Evolutionary conservation across 1,284 basidiomycete genomes (phyloP).

Genomic region (Cryptococcus amylolentus): DNA sequence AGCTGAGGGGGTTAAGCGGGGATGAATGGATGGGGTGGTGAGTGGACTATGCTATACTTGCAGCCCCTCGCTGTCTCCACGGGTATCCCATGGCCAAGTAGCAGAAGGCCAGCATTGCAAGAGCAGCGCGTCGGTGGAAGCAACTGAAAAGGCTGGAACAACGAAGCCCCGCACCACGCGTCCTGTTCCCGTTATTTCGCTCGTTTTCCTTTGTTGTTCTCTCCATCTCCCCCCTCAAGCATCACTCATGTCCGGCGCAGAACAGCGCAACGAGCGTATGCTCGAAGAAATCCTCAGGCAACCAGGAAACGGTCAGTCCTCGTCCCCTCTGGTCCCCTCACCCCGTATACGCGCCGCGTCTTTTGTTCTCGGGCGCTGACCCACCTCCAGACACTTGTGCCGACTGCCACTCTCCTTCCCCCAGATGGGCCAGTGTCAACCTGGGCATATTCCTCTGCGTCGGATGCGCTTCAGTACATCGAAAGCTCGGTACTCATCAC

Average conservation of each 20-base stretch:
- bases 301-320: slow-evolving; percentile 45
- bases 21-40: too few species aligned
- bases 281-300: slow-evolving; percentile 43
- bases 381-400: slow-evolving; percentile 41
- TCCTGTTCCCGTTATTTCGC: not conserved
- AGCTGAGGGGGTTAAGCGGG: too few species aligned
- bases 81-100: too few species aligned
- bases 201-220: too few species aligned
- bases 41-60: too few species aligned
- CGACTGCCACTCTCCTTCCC: slow-evolving; percentile 43
- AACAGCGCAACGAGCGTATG: slow-evolving; percentile 42
- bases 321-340: not conserved
- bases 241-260: slow-evolving; percentile 6
- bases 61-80: too few species aligned
- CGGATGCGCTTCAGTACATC: slow-evolving; percentile 42
- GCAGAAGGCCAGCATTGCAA: too few species aligned
- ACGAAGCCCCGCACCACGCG: not conserved
- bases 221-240: too few species aligned
- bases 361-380: not conserved
- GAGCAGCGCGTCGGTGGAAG: too few species aligned
- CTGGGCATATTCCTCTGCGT: slow-evolving; percentile 47
- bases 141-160: too few species aligned
- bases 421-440: slow-evolving; percentile 48
- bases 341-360: not conserved
- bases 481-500: slow-evolving; percentile 48